Evolutionary conservation across 2,329 filamentous ascomycete species (phyloP), one percentile per base, ranked within the genome.

Genomic region (Sporothrix variecibatus): DNA sequence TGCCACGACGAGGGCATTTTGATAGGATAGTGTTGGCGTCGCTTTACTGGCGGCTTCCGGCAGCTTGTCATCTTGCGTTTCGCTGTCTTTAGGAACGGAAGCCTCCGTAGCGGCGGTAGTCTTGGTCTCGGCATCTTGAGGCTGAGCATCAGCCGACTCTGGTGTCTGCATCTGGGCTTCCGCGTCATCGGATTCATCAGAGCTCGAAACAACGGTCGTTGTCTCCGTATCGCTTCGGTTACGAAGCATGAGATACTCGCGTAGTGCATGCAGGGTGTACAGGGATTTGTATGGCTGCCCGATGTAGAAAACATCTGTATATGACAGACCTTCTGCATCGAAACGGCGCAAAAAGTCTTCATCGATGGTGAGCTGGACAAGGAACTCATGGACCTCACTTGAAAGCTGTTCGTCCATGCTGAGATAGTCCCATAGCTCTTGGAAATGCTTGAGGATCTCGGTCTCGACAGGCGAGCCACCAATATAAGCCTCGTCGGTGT

Each of bases 401-500:
- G 93, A 90, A 58, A 94, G 84, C 69, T 84, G 86, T 74, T 95
- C 91, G 62, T 93, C 88, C 83, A 95, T 88, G 76, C 90, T 90
- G 72, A 98, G 86, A 78, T 95, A 92, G 60, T 90, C 88, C 87
- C 96, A 97, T 31, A 99, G 83, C 75, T 95, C 91, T 72, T 93
- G 88, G 79, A 97, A 97, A 81, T 97, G 93, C 74, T 90, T 87
- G 77, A 96, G 84, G 28, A 98, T 91, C 78, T 95, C 93, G 15
- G 89, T 87, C 80, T 98, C 94, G 2, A 98, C 87, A 49, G 84
- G 87, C 76, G 84, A 90, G 65, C 84, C 88, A 69, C 84, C 89
- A 71, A 82, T 86, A 75, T 84, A 85, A 71, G 87, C 82, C 40
- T 85, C 79, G 76, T 84, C 78, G 34, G 86, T 80, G 73, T 84